Evolutionary conservation across 257 asterid species (phyloP), one percentile per base, ranked within the genome.

Genomic region (Plantago ovata): DNA sequence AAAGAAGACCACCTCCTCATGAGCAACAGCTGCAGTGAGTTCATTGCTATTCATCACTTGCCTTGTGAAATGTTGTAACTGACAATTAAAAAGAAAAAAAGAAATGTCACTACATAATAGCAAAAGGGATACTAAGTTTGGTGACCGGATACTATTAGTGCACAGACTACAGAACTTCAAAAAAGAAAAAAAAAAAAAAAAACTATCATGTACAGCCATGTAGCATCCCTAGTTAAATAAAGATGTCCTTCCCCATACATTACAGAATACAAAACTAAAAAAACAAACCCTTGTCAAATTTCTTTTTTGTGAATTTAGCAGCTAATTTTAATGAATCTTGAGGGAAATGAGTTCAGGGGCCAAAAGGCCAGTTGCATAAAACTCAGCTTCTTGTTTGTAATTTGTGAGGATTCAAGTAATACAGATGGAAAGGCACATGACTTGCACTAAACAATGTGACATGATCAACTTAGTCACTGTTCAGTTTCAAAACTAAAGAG

Each of bases 1-100:
- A 61, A 87, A 64, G 52, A 90, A 90, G 58, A 83, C 82, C 56
- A 90, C 81, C 81, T 87, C 98, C 56, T 83, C 74, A 38, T 90
- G 80, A 24, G 91, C 95, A 57, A 87, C 79, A 55, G 72, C 71
- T 43, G 81, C 84, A 43, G 84, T 79, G 23, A 81, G 64, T 56
- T 76, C 74, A 54, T 80, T 81, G 85, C 72, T 69, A 54, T 53
- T 40, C 78, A 87, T 75, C 44, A 69, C 78, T 45, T 73, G 82
- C 79, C 71, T 78, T 50, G 87, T 52, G 53, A 67, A 56, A 60
- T 82, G 78, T 79, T 90, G 96, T 80, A 90, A 45, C 96, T 89
- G 62, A 23, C 49, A 40, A 57, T 57, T 3, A 3, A 23, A 6
- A 57, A 61, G n/a, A 36, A 36, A 48, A 39, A 61, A 33, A 24